These are phyloP conservation scores for Cordyceps pruinosa DNA, from an alignment of 2,329 filamentous ascomycete genomes.

Conservation along the genomic window DNA sequence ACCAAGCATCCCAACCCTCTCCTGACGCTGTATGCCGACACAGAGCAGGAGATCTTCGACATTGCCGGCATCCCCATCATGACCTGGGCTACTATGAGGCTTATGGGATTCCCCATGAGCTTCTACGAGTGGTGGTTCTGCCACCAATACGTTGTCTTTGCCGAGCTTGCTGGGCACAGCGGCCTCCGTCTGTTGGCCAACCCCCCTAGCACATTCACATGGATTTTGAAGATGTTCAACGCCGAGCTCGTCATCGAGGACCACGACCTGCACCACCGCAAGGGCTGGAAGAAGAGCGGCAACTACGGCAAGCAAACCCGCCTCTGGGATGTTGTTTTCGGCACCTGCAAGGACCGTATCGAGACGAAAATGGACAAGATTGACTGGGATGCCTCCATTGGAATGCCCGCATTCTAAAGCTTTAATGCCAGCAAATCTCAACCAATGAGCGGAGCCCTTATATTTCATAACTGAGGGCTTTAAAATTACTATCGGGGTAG, in stretches of 20 bases:
- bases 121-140: slow-evolving; percentile 38
- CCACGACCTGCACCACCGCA: slow-evolving; percentile 30
- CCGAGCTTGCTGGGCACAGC: slow-evolving; percentile 27
- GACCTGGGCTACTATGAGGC: slow-evolving; percentile 21
- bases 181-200: slow-evolving; percentile 28
- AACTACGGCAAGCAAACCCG: slow-evolving; percentile 14
- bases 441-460: too few relatives aligned
- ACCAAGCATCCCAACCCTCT: slow-evolving; percentile 32
- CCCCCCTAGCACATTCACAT: slow-evolving; percentile 25
- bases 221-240: slow-evolving; percentile 25
- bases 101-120: slow-evolving; percentile 31
- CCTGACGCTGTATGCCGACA: slow-evolving; percentile 25
- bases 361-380: slow-evolving; percentile 1
- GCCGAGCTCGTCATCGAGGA: slow-evolving; percentile 34
- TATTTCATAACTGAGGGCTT: too few relatives aligned
- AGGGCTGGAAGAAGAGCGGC: slow-evolving; percentile 23
- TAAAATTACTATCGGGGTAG: too few relatives aligned
- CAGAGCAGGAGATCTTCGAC: slow-evolving; percentile 24
- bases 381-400: slow-evolving; percentile 11
- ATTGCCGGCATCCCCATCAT: slow-evolving; percentile 24
- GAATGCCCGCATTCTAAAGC: slow-evolving; percentile 1
- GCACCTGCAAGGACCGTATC: slow-evolving; percentile 11
- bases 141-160: slow-evolving; percentile 31
- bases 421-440: too few relatives aligned
- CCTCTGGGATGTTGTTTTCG: slow-evolving; percentile 12